phyloP scores from a whole-genome alignment of 176 grass and related monocot species.

The Carex parvula region DNA sequence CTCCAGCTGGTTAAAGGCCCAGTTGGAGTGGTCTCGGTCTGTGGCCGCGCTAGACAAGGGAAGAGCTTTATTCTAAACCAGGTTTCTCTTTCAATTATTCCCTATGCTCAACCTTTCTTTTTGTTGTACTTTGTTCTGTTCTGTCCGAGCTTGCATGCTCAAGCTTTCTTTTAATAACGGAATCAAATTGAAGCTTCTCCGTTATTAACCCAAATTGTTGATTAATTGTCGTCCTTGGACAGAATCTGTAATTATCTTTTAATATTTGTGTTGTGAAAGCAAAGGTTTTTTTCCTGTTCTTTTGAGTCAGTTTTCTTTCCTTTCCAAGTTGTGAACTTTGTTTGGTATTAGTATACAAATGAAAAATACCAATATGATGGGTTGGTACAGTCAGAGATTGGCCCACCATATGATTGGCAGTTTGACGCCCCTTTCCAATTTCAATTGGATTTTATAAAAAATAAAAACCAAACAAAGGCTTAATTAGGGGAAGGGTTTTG shows the following conservation, averaged over 20 bases:
- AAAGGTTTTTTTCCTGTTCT: not conserved
- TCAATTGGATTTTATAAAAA: not conserved
- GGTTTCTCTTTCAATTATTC: constrained; percentile 17
- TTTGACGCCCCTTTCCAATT: not conserved
- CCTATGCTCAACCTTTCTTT: not conserved
- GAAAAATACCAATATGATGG: constrained; percentile 12
- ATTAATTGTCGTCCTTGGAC: not conserved
- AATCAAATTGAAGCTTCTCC: not conserved
- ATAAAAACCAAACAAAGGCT: not conserved
- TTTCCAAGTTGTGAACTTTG: constrained; percentile 2
- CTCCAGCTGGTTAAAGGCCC: constrained; percentile 71
- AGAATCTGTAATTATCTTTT: not conserved
- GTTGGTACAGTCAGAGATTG: not conserved
- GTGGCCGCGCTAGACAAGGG: constrained; percentile 69
- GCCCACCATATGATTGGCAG: not conserved
- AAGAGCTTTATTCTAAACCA: constrained; percentile 87
- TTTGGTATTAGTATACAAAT: not conserved
- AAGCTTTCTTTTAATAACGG: not conserved
- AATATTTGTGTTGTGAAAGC: not conserved
- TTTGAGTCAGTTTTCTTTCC: not conserved
- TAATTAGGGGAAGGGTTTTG: not conserved
- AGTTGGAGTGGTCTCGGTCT: constrained; percentile 65
- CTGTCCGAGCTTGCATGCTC: not conserved
- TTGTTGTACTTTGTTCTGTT: constrained; percentile 2
- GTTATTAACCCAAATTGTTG: not conserved